Evolutionary conservation across 2,329 filamentous ascomycete genomes (phyloP).

Genomic region (Sporothrix dimorphospora): DNA sequence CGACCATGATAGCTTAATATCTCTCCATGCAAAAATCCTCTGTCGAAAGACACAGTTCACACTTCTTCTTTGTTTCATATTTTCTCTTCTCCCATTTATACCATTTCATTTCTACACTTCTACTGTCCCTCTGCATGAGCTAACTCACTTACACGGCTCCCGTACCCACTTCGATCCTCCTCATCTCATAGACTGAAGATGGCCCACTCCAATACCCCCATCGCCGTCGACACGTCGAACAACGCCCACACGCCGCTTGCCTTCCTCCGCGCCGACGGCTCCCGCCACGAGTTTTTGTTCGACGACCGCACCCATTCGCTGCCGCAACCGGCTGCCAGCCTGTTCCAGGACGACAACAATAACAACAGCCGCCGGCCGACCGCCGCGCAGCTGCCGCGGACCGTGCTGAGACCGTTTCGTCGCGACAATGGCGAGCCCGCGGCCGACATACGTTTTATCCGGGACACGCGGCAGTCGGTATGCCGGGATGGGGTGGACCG

Average conservation of each 20-base stretch:
- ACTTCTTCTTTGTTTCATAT: too few relatives aligned
- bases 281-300: slow-evolving; percentile 11
- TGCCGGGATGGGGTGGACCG: slow-evolving; percentile 27
- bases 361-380: not conserved
- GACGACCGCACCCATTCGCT: not conserved
- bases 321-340: not conserved
- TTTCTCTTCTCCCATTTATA: not conserved
- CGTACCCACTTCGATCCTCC: slow-evolving; percentile 3
- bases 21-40: too few relatives aligned
- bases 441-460: not conserved
- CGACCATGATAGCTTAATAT: not conserved
- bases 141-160: slow-evolving; percentile 16
- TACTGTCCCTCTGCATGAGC: not conserved
- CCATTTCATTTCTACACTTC: not conserved
- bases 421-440: slow-evolving; percentile 31
- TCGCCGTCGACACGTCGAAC: not conserved
- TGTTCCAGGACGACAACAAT: not conserved
- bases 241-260: not conserved
- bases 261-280: slow-evolving; percentile 30
- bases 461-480: slow-evolving; percentile 23
- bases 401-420: slow-evolving; percentile 28
- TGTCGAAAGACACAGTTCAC: not conserved
- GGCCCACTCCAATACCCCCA: not conserved
- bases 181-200: too few relatives aligned
- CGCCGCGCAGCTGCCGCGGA: slow-evolving; percentile 24